These are phyloP conservation scores for Cylindricascospora bacillispora DNA, from an alignment of 1,139 yeast genomes.

Conservation along the genomic window DNA sequence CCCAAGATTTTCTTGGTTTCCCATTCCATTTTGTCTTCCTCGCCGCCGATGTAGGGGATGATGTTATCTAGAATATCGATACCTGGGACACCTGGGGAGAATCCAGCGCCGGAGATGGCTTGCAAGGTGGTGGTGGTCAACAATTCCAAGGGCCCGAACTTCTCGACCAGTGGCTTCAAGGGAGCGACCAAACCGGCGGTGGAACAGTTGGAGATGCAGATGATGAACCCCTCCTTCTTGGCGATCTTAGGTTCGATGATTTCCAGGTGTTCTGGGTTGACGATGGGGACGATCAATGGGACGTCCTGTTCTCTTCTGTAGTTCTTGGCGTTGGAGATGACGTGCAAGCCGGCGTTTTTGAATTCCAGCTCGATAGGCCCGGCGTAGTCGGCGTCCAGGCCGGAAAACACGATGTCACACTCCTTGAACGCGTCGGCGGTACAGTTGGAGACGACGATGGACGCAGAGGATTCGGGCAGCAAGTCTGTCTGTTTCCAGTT, in stretches of 20 bases:
- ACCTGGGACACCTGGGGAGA: conserved; percentile 94
- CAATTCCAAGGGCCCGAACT: conserved; percentile 79
- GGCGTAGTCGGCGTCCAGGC: conserved; percentile 86
- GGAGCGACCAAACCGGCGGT: conserved; percentile 98
- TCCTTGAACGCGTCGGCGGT: conserved; percentile 61
- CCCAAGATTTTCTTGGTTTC: conserved; percentile 94
- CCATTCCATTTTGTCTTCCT: conserved; percentile 98
- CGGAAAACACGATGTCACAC: conserved; percentile 92
- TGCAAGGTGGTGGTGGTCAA: conserved; percentile 88
- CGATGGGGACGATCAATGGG: conserved; percentile 91
- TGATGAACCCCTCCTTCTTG: conserved; percentile 63
- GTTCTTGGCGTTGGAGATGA: conserved; percentile 91
- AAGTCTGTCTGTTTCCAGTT: conserved; percentile 90
- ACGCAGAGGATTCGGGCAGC: conserved; percentile 56
- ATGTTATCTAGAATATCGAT: conserved; percentile 90
- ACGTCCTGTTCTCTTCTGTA: conserved; percentile 81
- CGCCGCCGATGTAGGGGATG: conserved; percentile 91
- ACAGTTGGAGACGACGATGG: conserved; percentile 65
- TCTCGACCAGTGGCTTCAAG: conserved; percentile 76
- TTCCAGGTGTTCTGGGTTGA: conserved; percentile 84
- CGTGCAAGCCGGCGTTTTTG: conserved; percentile 66
- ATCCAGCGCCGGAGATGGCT: conserved; percentile 98
- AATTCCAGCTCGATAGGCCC: conserved; percentile 85
- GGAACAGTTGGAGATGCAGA: conserved; percentile 95
- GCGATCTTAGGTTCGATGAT: conserved; percentile 52